Conservation (phyloP, 257 asterid genomes). For the Lantana camara region DNA sequence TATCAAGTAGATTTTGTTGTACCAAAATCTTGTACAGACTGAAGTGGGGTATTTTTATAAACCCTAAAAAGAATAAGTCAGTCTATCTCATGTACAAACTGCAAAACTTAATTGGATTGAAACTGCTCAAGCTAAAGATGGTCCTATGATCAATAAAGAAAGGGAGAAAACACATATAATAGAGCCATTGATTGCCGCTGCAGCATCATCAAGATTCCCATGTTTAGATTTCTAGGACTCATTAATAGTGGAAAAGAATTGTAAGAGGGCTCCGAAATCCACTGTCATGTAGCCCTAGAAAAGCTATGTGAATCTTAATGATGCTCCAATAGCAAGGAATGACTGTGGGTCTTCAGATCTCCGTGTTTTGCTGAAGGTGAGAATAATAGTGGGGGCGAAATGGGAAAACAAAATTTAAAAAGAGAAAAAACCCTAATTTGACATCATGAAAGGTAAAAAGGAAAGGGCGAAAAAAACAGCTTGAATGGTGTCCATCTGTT, state of each 20-base stretch:
- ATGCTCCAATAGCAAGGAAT: conserved; percentile 61
- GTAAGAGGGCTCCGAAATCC: conserved; percentile 1
- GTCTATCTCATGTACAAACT: too few species aligned
- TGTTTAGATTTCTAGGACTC: conserved; percentile 2
- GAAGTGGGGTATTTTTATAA: background rate
- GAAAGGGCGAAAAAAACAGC: conserved; percentile 9
- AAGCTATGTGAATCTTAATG: conserved; percentile 69
- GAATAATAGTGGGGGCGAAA: background rate
- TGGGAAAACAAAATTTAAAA: background rate
- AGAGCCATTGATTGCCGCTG: conserved; percentile 63
- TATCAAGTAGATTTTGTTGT: too few species aligned
- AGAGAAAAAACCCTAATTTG: conserved; percentile 36
- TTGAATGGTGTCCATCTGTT: conserved; percentile 20
- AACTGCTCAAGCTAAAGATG: too few species aligned
- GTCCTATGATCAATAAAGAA: background rate
- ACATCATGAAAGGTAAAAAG: conserved; percentile 1
- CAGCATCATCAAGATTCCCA: conserved; percentile 92
- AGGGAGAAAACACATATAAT: background rate
- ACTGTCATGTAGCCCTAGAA: conserved; percentile 30
- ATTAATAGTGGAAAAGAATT: background rate
- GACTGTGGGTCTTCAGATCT: conserved; percentile 37
- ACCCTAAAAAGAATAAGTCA: background rate
- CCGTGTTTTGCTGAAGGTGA: background rate
- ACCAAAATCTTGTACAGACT: too few species aligned
- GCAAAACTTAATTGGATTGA: too few species aligned